These are phyloP conservation scores for Daldinia vernicosa DNA, from an alignment of 495 filamentous ascomycete species.

Conservation along the genomic window DNA sequence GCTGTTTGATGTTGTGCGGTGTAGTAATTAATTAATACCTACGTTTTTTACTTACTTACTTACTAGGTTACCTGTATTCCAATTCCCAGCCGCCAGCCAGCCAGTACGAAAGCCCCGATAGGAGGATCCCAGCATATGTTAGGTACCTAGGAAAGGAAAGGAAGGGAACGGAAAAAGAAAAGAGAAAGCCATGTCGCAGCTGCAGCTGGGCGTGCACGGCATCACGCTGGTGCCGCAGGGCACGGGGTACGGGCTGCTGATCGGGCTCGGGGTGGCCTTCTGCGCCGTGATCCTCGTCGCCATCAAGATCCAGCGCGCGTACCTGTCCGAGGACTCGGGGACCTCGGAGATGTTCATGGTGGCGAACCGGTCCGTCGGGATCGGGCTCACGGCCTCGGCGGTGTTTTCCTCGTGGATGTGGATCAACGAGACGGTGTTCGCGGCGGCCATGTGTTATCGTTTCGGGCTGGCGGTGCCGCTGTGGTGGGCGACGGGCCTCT, in stretches of 20 bases:
- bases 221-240: slow-evolving; percentile 51
- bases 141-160: too few relatives aligned
- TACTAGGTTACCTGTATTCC: too few relatives aligned
- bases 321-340: slow-evolving; percentile 75
- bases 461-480: slow-evolving; percentile 86
- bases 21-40: slow-evolving; percentile 4
- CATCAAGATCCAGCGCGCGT: slow-evolving; percentile 76
- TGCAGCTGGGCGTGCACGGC: slow-evolving; percentile 31
- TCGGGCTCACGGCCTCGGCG: slow-evolving; percentile 80
- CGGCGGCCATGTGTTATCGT: slow-evolving; percentile 76
- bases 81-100: too few relatives aligned
- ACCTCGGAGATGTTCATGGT: slow-evolving; percentile 91
- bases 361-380: slow-evolving; percentile 83
- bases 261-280: slow-evolving; percentile 73
- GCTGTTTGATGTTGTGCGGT: neutral
- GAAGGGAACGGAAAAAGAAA: too few relatives aligned
- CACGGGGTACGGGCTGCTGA: slow-evolving; percentile 76
- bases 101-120: too few relatives aligned
- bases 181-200: slow-evolving; percentile 25
- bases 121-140: too few relatives aligned
- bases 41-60: too few relatives aligned
- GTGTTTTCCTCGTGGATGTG: slow-evolving; percentile 88
- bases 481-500: slow-evolving; percentile 70
- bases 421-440: slow-evolving; percentile 74
- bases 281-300: slow-evolving; percentile 63